These are phyloP conservation scores for Neofusicoccum parvum DNA, from an alignment of 2,329 filamentous ascomycete species.

Conservation along the genomic window DNA sequence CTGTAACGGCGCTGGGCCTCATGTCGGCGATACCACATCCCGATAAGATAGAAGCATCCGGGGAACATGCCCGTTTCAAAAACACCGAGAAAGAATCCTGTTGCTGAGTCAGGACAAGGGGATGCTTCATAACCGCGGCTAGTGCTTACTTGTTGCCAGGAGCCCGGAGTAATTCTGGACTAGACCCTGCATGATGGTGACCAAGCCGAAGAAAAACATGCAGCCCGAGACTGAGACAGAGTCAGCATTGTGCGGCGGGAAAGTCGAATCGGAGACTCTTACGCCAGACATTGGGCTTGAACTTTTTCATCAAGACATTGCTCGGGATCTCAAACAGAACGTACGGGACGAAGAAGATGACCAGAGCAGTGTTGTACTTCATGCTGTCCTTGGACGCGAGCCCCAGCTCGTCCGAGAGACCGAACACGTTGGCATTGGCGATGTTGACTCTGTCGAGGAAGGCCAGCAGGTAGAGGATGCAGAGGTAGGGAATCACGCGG, in stretches of 20 bases:
- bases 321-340: constrained; percentile 57
- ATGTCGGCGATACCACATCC: constrained; percentile 73
- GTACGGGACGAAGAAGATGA: constrained; percentile 59
- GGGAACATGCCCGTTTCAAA: constrained; percentile 63
- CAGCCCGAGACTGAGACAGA: constrained; percentile 62
- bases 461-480: constrained; percentile 54
- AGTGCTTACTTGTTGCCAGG: constrained; percentile 60
- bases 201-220: constrained; percentile 82
- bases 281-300: constrained; percentile 56
- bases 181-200: constrained; percentile 74
- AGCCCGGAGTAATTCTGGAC: constrained; percentile 77
- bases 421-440: constrained; percentile 55
- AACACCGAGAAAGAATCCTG: constrained; percentile 73
- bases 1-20: constrained; percentile 92
- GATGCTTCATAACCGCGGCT: neutral
- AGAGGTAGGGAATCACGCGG: constrained; percentile 53
- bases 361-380: constrained; percentile 54
- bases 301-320: constrained; percentile 55
- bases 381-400: constrained; percentile 39
- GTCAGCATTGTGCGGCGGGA: neutral
- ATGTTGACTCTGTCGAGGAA: constrained; percentile 58
- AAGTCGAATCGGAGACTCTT: neutral
- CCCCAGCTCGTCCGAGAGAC: constrained; percentile 49
- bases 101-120: neutral
- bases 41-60: constrained; percentile 52